Evolutionary conservation across 257 asterid species (phyloP), one percentile per base, ranked within the genome.

Genomic region (Agastache rugosa): DNA sequence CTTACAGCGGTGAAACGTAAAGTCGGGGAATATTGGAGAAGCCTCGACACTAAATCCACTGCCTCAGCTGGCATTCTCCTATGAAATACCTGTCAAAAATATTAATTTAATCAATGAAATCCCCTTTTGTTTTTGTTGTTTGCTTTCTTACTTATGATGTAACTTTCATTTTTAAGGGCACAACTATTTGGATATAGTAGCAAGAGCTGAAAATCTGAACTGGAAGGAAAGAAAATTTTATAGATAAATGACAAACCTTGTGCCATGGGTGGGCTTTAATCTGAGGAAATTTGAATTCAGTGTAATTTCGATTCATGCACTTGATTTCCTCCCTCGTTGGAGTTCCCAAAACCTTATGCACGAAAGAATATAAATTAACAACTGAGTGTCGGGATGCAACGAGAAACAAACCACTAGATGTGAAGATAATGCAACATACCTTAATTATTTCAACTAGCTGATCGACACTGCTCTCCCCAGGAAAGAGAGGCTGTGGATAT

Each of bases 181-280:
- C 42, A 37, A 8, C 42, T 7, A 45, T 59, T 48, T 45, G 58
- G 47, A 42, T 47, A 4, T 47, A 4, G 34, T 34, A 19, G 19
- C 51, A 31, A 50, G 35, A 51, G 23, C 19, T 3, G 7, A 51
- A 45, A 34, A 51, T 8, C 1, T n/a, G 17, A 20, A 39, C 47
- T 23, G 22, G 22, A 2, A 55, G 53, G 69, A 37, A 51, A 17
- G n/a, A 15, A 22, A 29, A 65, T 16, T 16, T 47, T 35, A 2
- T 2, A 34, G 17, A 14, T 29, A 35, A 23, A 72, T 42, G 35
- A 84, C 88, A 25, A 56, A 93, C 98, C 98, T 93, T 93, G 86
- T 93, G 96, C 97, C 96, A 93, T 0, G 98, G 95, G 73, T 87
- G 96, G 69, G 98, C 95, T 85, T 91, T 93, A 65, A 93, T 89